Base-by-base conservation (phyloP, 495 filamentous ascomycete species). In the Alectoria sarmentosa region DNA sequence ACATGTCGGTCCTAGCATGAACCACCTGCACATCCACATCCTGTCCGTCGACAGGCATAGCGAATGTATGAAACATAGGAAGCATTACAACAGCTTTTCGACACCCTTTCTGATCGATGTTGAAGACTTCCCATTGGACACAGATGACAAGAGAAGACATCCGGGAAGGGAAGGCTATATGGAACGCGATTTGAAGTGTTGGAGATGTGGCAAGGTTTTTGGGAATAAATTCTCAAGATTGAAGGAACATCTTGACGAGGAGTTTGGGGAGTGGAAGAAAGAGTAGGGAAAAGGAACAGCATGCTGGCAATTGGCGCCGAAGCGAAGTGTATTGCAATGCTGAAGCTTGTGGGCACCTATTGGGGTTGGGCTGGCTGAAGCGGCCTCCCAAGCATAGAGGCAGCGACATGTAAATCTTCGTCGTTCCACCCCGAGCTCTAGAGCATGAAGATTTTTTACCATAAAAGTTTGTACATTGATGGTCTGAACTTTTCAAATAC, bases 1-100 rank as follows among this genome's bases (percentile, higher is more conserved):
- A 0, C 94, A 98, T 76, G 88, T 89, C 4, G 81, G 85, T 62
- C 94, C 94, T n/a, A 89, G 84, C 26, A 96, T 98, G 94, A 87
- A 84, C 61, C 90, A 97, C 75, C 74, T 98, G 62, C 94, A 98
- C 74, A 80, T 98, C 23, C 94, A 98, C 75, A 84, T 98, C 42
- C 73, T 98, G 38, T 86, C 87, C 23, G 75, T 79, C 38, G 94
- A 98, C 73, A 82, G 86, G 72, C 76, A 82, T 62, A 90, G 86
- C 54, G 82, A 86, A 39, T 80, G 78, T 34, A 67, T 96, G 70
- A 90, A 88, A 76, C 86, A 92, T 71, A 77, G 83, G 62, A 95
- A 92, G 72, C 94, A 98, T 77, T 98, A 97, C 76, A 92, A 92
- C 71, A 90, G 86, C 67, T 97, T 98, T 75, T 81, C 85, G 28